Evolutionary conservation across 306 rosid species (phyloP), one percentile per base, ranked within the genome.

Genomic region (Prunus fruticosa): DNA sequence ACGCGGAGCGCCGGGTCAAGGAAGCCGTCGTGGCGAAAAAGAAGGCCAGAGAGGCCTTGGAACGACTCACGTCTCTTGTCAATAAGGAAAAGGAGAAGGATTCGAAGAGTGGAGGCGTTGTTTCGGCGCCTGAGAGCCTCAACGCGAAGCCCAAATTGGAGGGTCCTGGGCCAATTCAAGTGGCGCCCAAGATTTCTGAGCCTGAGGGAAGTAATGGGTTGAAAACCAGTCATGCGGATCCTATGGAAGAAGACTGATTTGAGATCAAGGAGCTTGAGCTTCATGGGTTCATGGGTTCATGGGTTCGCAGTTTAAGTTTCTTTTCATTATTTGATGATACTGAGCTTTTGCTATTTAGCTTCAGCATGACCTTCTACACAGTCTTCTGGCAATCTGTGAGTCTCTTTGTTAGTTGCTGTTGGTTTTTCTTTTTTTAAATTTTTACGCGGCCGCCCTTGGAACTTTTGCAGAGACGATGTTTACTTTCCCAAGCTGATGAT

Each of bases 11-110:
- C 34, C 82, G 87, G 6, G 84, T 81, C 15, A 67, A 46, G 78
- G 87, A 84, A 52, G 97, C 97, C 0, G 86, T 82, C 8, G 46
- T 67, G 16, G 94, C 95, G 0, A 85, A 81, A 84, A 91, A 83
- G 82, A 80, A 72, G 69, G 97, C 95, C 8, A 73, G 46, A 27
- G 89, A 88, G 47, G 93, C 91, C 0, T 67, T 91, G 87, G 90
- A 91, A 6, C 56, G 56, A 2, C 80, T 91, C 1, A 89, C 81
- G 1, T 68, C 15, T 74, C 72, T 91, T 2, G 69, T 77, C 7
- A 71, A 73, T 16, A 58, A n/a, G 72, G 86, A 88, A 73, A 76
- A 84, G 15, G 79, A 62, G 5, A 64, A 49, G 6, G 64, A 71
- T 11, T 51, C 45, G 16, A 56, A 47, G 25, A 46, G 11, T 3